Evolutionary conservation across 495 filamentous ascomycete species (phyloP).

Genomic region (Podospora sp.): DNA sequence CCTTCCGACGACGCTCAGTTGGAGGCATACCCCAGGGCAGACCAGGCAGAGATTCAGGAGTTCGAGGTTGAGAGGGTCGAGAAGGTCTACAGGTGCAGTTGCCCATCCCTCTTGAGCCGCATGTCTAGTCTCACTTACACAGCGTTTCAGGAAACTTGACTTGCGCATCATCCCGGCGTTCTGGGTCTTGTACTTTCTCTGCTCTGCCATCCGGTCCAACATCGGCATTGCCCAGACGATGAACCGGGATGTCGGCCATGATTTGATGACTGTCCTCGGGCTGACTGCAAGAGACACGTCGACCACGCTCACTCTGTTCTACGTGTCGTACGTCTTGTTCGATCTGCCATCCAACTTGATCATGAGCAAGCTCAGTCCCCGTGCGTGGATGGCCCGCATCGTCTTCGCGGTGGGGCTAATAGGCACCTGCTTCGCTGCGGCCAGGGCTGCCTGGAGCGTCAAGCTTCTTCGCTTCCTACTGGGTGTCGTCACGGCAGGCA

Average conservation of each 20-base stretch:
- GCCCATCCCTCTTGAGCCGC: background rate
- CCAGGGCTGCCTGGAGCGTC: conserved; percentile 81
- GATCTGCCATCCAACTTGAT: conserved; percentile 88
- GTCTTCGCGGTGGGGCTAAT: conserved; percentile 85
- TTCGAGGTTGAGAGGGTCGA: conserved; percentile 61
- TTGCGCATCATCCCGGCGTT: conserved; percentile 85
- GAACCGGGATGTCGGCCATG: conserved; percentile 69
- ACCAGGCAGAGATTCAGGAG: conserved; percentile 30
- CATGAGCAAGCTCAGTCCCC: conserved; percentile 82
- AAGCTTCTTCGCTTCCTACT: conserved; percentile 88
- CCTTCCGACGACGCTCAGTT: background rate
- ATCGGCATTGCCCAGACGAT: conserved; percentile 90
- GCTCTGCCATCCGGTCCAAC: conserved; percentile 88
- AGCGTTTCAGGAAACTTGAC: conserved; percentile 67
- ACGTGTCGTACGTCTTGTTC: conserved; percentile 87
- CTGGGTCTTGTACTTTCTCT: conserved; percentile 92
- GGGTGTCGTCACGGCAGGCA: conserved; percentile 85
- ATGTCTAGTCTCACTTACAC: background rate
- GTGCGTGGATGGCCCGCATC: conserved; percentile 92
- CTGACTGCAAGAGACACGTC: conserved; percentile 75
- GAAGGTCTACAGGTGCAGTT: conserved; percentile 60
- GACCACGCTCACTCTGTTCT: conserved; percentile 82
- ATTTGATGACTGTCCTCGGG: conserved; percentile 66
- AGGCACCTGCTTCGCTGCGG: conserved; percentile 77
- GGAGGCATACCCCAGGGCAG: conserved; percentile 9